A percentile compares a stretch with the other conserved stretches of the same genome.
phyloP scores from a whole-genome alignment of 306 rosid genomes.

The Lathyrus sativus region DNA sequence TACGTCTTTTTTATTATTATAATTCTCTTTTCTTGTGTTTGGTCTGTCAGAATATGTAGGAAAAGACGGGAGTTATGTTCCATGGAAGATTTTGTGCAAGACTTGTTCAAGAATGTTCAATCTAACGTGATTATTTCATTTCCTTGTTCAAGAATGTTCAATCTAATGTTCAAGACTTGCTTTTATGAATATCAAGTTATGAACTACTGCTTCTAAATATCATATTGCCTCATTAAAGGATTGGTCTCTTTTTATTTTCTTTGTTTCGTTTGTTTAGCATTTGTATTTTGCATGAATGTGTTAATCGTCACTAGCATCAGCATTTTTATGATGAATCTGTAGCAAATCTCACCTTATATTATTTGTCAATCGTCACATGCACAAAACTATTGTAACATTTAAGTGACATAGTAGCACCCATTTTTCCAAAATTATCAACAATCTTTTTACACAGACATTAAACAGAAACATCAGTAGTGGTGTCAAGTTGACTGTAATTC shows the following conservation, averaged over 20 bases:
- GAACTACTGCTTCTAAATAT: conserved; percentile 17
- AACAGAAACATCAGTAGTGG: conserved; percentile 24
- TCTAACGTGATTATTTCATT: no score
- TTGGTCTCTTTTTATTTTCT: not conserved
- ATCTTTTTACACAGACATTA: not conserved
- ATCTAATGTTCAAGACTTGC: no score
- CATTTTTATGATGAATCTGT: not conserved
- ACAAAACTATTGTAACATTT: not conserved
- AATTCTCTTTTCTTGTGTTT: no score
- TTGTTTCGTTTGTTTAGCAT: not conserved
- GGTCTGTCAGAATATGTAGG: no score
- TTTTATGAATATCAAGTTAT: conserved; percentile 8
- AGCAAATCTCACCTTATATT: not conserved
- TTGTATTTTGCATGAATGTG: not conserved
- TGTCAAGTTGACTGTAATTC: conserved; percentile 76
- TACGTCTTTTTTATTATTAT: no score
- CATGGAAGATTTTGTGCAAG: no score
- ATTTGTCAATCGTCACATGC: conserved; percentile 2
- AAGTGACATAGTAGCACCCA: conserved; percentile 10
- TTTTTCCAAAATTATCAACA: conserved; percentile 13
- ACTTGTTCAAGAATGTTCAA: no score
- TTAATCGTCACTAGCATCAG: not conserved
- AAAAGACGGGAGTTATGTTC: no score
- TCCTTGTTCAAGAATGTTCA: no score
- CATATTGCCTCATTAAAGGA: not conserved